phyloP scores from a whole-genome alignment of 1,284 basidiomycete species.

The Schizophyllum amplum region DNA sequence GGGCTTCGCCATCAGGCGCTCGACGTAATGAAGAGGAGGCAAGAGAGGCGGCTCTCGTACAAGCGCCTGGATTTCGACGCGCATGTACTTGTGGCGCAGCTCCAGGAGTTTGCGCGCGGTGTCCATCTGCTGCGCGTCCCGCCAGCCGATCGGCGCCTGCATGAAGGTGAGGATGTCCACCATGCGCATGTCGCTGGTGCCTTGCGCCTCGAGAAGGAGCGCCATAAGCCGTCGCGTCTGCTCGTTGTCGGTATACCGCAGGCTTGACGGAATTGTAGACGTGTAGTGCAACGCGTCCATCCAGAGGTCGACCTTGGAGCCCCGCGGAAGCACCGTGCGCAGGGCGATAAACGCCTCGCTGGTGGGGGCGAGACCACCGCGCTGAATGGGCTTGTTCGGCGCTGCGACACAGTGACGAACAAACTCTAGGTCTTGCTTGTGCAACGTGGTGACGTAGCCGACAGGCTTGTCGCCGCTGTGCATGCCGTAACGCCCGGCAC shows the following conservation, averaged over 20 bases:
- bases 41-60: constrained; percentile 33
- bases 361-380: constrained; percentile 23
- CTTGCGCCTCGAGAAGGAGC: constrained; percentile 31
- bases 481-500: constrained; percentile 88
- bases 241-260: background rate
- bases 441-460: constrained; percentile 71
- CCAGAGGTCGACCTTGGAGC: constrained; percentile 15
- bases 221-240: constrained; percentile 15
- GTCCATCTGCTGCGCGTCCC: constrained; percentile 26
- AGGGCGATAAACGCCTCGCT: constrained; percentile 28
- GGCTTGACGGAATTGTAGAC: constrained; percentile 19
- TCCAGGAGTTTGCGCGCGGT: constrained; percentile 23
- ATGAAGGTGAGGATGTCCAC: constrained; percentile 41
- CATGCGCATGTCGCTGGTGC: constrained; percentile 31
- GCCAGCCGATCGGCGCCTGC: constrained; percentile 21
- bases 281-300: constrained; percentile 19
- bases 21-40: constrained; percentile 33
- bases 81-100: constrained; percentile 25
- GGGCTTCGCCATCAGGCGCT: constrained; percentile 22
- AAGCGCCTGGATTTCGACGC: constrained; percentile 26
- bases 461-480: constrained; percentile 39
- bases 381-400: background rate
- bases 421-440: constrained; percentile 56
- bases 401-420: constrained; percentile 25
- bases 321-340: constrained; percentile 17